These are phyloP conservation scores for Kernera saxatilis DNA, from an alignment of 345 rosid species.

Conservation along the genomic window DNA sequence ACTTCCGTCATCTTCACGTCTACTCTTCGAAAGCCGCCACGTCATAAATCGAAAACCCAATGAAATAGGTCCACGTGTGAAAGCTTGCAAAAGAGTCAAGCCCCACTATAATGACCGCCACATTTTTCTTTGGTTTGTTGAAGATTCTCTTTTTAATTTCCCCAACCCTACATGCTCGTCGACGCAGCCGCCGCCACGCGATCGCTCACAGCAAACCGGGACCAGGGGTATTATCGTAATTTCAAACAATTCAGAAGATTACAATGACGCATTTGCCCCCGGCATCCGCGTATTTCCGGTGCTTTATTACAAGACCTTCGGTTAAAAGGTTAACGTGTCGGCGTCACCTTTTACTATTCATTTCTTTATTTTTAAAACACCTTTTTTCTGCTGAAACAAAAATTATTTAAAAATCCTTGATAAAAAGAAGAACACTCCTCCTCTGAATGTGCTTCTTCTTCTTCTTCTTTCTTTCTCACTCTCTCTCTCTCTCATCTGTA, in stretches of 20 bases:
- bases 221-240: neutral
- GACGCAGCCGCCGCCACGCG: constrained; percentile 32
- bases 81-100: constrained; percentile 24
- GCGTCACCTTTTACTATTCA: constrained; percentile 6
- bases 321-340: constrained; percentile 20
- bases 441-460: constrained; percentile 8
- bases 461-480: neutral
- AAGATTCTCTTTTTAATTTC: neutral
- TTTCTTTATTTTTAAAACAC: constrained; percentile 5
- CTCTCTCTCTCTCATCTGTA: neutral
- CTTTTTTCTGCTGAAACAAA: constrained; percentile 2
- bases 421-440: constrained; percentile 24
- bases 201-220: neutral
- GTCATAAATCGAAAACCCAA: neutral
- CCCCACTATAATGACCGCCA: constrained; percentile 18
- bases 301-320: constrained; percentile 23
- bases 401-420: neutral
- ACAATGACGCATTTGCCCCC: constrained; percentile 16
- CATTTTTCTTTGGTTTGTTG: neutral
- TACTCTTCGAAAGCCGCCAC: constrained; percentile 15
- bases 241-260: no score
- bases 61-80: neutral
- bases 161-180: constrained; percentile 16
- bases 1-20: constrained; percentile 28
- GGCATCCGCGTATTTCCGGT: constrained; percentile 15